phyloP scores from a whole-genome alignment of 1,139 yeast species.

The Taphrina pruni region DNA sequence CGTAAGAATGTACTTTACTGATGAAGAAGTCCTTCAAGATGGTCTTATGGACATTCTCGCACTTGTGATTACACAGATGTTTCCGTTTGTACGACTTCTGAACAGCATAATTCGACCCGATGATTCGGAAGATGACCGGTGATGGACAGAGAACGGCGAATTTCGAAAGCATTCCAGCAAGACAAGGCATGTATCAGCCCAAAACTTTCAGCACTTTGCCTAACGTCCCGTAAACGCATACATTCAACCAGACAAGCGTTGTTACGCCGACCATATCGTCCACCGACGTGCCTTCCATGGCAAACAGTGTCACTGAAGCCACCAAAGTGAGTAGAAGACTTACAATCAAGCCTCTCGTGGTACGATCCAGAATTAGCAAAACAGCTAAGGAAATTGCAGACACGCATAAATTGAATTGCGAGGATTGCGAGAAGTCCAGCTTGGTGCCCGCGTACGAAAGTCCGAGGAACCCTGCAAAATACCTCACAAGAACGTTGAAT shows the following conservation, averaged over 20 bases:
- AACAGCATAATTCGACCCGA: constrained; percentile 14
- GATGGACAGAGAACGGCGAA: background rate
- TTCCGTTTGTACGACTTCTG: constrained; percentile 43
- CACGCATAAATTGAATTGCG: constrained; percentile 33
- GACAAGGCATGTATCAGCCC: background rate
- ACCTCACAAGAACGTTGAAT: constrained; percentile 17
- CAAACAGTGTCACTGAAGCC: background rate
- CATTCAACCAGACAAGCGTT: constrained; percentile 29
- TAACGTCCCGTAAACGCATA: constrained; percentile 29
- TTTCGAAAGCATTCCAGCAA: background rate
- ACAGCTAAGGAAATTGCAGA: constrained; percentile 17
- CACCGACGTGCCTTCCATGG: background rate
- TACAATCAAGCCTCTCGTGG: constrained; percentile 12
- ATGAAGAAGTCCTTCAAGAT: constrained; percentile 38
- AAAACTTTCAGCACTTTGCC: constrained; percentile 24
- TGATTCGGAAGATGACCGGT: constrained; percentile 1
- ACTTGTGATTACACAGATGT: constrained; percentile 40
- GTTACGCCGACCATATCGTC: constrained; percentile 8
- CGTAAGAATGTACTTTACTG: constrained; percentile 33
- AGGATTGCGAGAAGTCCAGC: constrained; percentile 30
- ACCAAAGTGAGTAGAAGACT: constrained; percentile 6
- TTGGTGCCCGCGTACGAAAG: constrained; percentile 35
- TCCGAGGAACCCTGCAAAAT: constrained; percentile 37
- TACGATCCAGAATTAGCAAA: constrained; percentile 6
- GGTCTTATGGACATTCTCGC: constrained; percentile 40